Evolutionary conservation across 129 eudicot species (phyloP).

Genomic region (Helianthus annuus): HanXRQr2.0-SUNRISE NC_035445.2:45204497-45204996

Average conservation of each 20-base stretch:
- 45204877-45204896: background rate
- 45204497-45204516: too few relatives aligned
- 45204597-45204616: too few relatives aligned
- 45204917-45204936: background rate
- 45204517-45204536: too few relatives aligned
- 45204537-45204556: too few relatives aligned
- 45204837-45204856: background rate
- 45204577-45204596: too few relatives aligned
- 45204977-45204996: too few relatives aligned
- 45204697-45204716: slow-evolving; percentile 98
- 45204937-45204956: too few relatives aligned
- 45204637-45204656: background rate
- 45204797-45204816: slow-evolving; percentile 58
- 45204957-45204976: too few relatives aligned
- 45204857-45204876: background rate
- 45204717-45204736: slow-evolving; percentile 90
- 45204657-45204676: slow-evolving; percentile 1
- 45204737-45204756: slow-evolving; percentile 96
- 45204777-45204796: slow-evolving; percentile 95
- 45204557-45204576: too few relatives aligned
- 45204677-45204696: slow-evolving; percentile 77
- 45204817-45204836: background rate
- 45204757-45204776: slow-evolving; percentile 94
- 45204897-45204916: background rate
- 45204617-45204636: too few relatives aligned